Percentiles rank a stretch among this genome's conserved stretches.
Evolutionary conservation across 805 yeast species (phyloP).

Genomic region (Candida ipomoeae): DNA sequence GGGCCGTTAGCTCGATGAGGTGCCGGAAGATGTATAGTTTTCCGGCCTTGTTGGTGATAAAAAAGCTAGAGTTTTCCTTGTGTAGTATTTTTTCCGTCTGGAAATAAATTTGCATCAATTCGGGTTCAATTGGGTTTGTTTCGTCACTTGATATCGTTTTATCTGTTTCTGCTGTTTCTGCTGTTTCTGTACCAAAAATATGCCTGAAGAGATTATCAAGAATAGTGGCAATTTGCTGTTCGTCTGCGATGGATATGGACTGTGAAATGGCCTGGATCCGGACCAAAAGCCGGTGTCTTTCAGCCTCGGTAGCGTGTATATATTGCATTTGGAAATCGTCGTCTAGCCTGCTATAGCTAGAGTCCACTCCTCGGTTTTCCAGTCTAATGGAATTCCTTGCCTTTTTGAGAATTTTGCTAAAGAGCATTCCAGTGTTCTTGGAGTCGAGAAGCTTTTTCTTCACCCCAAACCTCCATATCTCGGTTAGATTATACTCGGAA

Average conservation of each 20-base stretch:
- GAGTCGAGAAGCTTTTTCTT: slow-evolving; percentile 10
- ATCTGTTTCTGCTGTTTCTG: background rate
- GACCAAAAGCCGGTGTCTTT: slow-evolving; percentile 24
- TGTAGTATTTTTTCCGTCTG: too few species aligned
- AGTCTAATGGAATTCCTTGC: slow-evolving; percentile 12
- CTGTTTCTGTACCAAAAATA: slow-evolving; percentile 7
- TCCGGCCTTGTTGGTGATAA: slow-evolving; percentile 10
- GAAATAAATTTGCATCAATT: too few species aligned
- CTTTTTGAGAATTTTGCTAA: slow-evolving; percentile 12
- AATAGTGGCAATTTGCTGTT: slow-evolving; percentile 15
- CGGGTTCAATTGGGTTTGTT: too few species aligned
- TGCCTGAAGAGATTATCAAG: slow-evolving; percentile 15
- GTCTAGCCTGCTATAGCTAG: background rate
- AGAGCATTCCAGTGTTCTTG: slow-evolving; percentile 7
- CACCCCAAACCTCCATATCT: slow-evolving; percentile 15
- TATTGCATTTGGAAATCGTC: slow-evolving; percentile 16
- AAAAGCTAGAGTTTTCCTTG: background rate
- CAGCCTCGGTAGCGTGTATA: slow-evolving; percentile 13
- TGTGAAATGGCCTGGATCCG: slow-evolving; percentile 28
- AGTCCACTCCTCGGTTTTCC: slow-evolving; percentile 1
- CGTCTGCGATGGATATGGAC: slow-evolving; percentile 22
- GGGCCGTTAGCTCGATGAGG: slow-evolving; percentile 18
- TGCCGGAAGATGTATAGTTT: slow-evolving; percentile 19
- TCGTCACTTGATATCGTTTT: too few species aligned
- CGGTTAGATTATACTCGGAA: slow-evolving; percentile 13